Base-by-base conservation (phyloP, 129 eudicot genomes). In the Arctium minus region DNA sequence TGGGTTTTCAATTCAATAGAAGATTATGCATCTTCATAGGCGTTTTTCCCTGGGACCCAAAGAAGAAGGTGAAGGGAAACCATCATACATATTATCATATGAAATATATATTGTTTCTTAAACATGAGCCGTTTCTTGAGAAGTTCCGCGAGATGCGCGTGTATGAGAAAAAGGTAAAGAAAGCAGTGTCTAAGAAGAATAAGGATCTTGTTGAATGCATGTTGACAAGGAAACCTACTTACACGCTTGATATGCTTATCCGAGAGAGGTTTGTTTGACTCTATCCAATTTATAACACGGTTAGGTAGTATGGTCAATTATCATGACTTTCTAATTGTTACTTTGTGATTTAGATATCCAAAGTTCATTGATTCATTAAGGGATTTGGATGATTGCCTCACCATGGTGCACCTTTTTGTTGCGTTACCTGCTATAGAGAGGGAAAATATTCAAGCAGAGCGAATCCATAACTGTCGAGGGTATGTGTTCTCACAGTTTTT, bases 1-100 rank as follows among this genome's bases (percentile, higher is more conserved):
- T 46, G 3, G 64, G 62, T 69, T 69, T 83, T 69, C 33, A 22
- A 31, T 67, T 77, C 27, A 42, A n/a, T 50, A 90, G 95, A 93
- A 88, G 88, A 84, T 62, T 94, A 90, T 94, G 98, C 75, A 94
- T 94, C 81, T 91, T 90, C 79, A 94, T 92, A 83, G 96, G 98
- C 5, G 85, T 92, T 10, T 92, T 88, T 35, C 97, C 98, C 1
- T 91, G 97, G 79, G 98, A 92, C 27, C 98, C 98, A 22, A 94
- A 92, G 97, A 94, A 91, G 90, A 92, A 94, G 92, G 91, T 91
- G 82, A 92, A 91, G 86, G 98, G 93, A 81, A 92, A 89, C 85
- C 97, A 94, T 86, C 98, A 92, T 75, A 92, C 98, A 22, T 92
- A 92, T 53, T 94, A 92, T 82, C 98, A 94, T 88, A 80, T 84